Base-by-base conservation (phyloP, 768 basidiomycete genomes). In the Filobasidium floriforme region DNA sequence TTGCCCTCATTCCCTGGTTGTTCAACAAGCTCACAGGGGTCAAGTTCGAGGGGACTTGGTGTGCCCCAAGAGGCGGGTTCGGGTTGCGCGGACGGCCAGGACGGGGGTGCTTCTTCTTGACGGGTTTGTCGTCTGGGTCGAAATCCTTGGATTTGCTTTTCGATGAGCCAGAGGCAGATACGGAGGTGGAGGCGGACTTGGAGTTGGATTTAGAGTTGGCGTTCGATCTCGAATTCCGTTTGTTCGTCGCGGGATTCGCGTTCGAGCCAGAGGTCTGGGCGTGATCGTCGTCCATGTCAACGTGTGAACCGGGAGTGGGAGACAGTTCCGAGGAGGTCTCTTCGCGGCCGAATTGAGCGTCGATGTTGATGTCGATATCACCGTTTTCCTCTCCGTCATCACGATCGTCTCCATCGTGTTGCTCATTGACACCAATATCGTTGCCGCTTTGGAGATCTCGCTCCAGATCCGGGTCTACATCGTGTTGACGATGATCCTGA, bases 321-420 rank as follows among this genome's bases (percentile, higher is more conserved):
- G 32, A 37, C 4, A 37, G 32, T 37, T 37, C 32, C 32, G 32
- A 37, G 4, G 32, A 37, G 9, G 32, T 37, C 32, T 37, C 32
- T 24, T 3, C 46, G 46, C 3, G 12, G 4, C 12, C 46, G 24
- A 24, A 51, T 51, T 24, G 19, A 51, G 41, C 64, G 28, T 60
- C 57, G 29, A 65, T 44, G 12, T 65, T 41, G 10, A 64, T 59
- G 24, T 55, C 54, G 12, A 40, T 28, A 1, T 41, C 64, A 14
- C n/a, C 54, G 46, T 46, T 24, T 18, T 28, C 44, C 5, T 49
- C 49, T 9, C 24, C 54, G 54, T 14, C 5, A 3, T 28, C 24
- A n/a, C 26, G 54, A 4, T 22, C 46, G 46, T 18, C 22, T 4
- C 3, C 46, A 44, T 54, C 52, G 52, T 54, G 9, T 9, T 54